phyloP scores from a whole-genome alignment of 192 early-diverging fungal species.

The Backusella psychrophila region DNA sequence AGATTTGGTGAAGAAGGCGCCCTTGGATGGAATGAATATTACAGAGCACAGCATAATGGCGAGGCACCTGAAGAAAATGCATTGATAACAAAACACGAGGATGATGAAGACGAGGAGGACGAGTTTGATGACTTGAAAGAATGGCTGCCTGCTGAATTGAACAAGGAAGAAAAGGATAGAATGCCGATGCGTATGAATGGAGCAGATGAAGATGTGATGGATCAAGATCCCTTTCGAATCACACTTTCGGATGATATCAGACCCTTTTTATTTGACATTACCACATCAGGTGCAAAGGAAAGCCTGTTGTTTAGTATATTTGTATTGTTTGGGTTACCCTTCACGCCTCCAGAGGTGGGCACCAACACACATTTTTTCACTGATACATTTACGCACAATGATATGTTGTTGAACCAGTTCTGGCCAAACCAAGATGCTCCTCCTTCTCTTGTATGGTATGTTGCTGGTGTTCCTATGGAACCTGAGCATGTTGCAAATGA shows the following conservation, averaged over 20 bases:
- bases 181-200: constrained; percentile 6
- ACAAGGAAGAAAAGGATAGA: constrained; percentile 20
- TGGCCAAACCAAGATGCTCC: constrained; percentile 16
- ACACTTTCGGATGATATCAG: constrained; percentile 54
- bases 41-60: constrained; percentile 33
- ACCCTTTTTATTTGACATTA: constrained; percentile 40
- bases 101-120: constrained; percentile 20
- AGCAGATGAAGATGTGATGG: constrained; percentile 18
- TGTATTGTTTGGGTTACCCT: constrained; percentile 45
- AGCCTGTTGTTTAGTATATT: constrained; percentile 50
- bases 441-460: constrained; percentile 14
- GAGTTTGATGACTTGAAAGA: constrained; percentile 4
- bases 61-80: background rate
- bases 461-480: constrained; percentile 36
- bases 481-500: constrained; percentile 17
- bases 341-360: constrained; percentile 35
- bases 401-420: constrained; percentile 17
- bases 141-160: constrained; percentile 35
- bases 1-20: constrained; percentile 57
- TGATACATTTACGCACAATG: constrained; percentile 40
- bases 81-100: background rate
- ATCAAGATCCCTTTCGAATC: constrained; percentile 52
- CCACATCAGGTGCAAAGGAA: constrained; percentile 36
- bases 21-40: constrained; percentile 42
- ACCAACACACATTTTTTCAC: constrained; percentile 39